Conservation (phyloP, 2,329 filamentous ascomycete genomes). For the Xylariaceae sp. region DNA sequence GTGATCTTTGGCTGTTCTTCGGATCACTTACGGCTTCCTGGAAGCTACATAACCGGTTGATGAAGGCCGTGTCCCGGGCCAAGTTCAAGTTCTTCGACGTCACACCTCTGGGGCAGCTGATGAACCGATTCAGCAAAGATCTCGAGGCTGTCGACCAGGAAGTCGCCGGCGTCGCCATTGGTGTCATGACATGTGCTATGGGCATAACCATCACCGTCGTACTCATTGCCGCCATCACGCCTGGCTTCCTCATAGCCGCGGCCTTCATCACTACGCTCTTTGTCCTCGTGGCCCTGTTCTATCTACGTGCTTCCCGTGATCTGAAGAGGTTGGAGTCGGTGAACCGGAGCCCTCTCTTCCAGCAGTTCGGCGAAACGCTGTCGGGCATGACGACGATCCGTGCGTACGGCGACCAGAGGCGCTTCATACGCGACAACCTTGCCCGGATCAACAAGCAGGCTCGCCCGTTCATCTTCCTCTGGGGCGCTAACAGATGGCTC, state of each 20-base stretch:
- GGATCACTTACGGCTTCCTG: slow-evolving; percentile 85
- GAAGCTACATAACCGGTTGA: slow-evolving; percentile 73
- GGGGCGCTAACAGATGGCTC: slow-evolving; percentile 96
- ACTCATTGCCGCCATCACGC: slow-evolving; percentile 83
- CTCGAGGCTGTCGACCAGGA: slow-evolving; percentile 94
- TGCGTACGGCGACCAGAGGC: slow-evolving; percentile 87
- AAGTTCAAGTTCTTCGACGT: slow-evolving; percentile 98
- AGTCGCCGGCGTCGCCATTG: slow-evolving; percentile 84
- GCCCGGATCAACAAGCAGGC: slow-evolving; percentile 82
- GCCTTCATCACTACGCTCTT: slow-evolving; percentile 81
- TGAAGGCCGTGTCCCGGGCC: slow-evolving; percentile 75
- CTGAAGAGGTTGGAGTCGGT: slow-evolving; percentile 93
- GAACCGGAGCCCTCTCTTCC: slow-evolving; percentile 89
- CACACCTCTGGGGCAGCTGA: slow-evolving; percentile 89
- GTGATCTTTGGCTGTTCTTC: slow-evolving; percentile 86
- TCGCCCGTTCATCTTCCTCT: slow-evolving; percentile 91
- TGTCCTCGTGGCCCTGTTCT: slow-evolving; percentile 77
- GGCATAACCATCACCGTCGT: slow-evolving; percentile 77
- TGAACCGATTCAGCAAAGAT: slow-evolving; percentile 98
- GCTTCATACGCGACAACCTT: slow-evolving; percentile 91
- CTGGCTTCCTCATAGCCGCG: slow-evolving; percentile 81
- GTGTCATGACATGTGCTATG: slow-evolving; percentile 58
- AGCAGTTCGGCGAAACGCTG: slow-evolving; percentile 95
- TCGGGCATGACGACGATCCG: slow-evolving; percentile 94
- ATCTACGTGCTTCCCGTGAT: slow-evolving; percentile 88